phyloP scores from a whole-genome alignment of 306 rosid species.

The Myrica gale region DNA sequence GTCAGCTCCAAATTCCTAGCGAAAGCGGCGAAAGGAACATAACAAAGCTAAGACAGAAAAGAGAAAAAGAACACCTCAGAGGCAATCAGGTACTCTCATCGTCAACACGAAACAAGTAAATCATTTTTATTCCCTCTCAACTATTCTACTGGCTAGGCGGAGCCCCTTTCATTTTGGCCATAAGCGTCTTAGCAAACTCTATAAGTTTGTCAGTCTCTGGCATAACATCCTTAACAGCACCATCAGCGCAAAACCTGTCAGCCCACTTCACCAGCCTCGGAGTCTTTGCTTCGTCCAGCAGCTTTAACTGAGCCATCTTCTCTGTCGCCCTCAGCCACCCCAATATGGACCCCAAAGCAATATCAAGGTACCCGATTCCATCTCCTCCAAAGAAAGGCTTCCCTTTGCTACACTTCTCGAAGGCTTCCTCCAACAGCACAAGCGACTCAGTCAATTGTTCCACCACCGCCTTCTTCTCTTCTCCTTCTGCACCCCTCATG shows the following conservation, averaged over 20 bases:
- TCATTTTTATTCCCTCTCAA: not conserved
- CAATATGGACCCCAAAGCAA: slow-evolving; percentile 54
- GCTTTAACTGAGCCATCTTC: slow-evolving; percentile 30
- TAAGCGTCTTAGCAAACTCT: slow-evolving; percentile 36
- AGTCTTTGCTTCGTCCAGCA: slow-evolving; percentile 40
- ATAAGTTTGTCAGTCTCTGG: slow-evolving; percentile 50
- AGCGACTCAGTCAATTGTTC: slow-evolving; percentile 36
- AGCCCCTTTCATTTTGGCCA: slow-evolving; percentile 23
- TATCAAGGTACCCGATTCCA: slow-evolving; percentile 50
- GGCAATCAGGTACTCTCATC: not conserved
- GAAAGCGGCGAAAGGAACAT: not conserved
- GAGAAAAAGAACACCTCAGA: no score
- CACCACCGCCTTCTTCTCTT: slow-evolving; percentile 36
- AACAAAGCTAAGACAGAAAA: no score
- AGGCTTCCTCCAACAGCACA: slow-evolving; percentile 44
- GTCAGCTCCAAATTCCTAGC: not conserved
- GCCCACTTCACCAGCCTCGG: slow-evolving; percentile 54
- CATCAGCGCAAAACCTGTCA: slow-evolving; percentile 33
- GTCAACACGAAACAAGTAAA: not conserved
- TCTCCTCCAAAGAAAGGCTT: slow-evolving; percentile 53
- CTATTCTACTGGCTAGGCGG: slow-evolving; percentile 7
- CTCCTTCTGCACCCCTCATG: slow-evolving; percentile 28
- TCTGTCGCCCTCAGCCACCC: slow-evolving; percentile 53
- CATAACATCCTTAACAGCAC: slow-evolving; percentile 45
- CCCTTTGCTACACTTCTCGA: slow-evolving; percentile 43